These are phyloP conservation scores for Hortiboletus flavorubellus DNA, from an alignment of 768 basidiomycete species.

Conservation along the genomic window DNA sequence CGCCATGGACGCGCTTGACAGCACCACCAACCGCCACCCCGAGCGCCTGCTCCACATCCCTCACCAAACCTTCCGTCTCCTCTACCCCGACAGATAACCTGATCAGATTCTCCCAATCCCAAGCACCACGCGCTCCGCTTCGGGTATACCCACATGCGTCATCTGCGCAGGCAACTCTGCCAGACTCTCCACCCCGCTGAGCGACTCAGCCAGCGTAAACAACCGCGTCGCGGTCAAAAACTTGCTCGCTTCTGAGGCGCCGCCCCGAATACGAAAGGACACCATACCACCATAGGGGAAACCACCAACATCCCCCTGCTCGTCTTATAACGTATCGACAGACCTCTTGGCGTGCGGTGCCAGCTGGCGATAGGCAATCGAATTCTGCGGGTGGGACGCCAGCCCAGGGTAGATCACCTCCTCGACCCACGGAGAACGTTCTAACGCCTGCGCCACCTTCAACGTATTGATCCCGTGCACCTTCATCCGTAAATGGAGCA, in stretches of 20 bases:
- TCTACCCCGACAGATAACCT: conserved; percentile 87
- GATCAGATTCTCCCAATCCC: conserved; percentile 80
- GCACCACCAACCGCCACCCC: conserved; percentile 11
- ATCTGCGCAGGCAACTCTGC: conserved; percentile 85
- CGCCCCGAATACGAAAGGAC: conserved; percentile 57
- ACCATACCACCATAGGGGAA: conserved; percentile 94
- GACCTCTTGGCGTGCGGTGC: conserved; percentile 69
- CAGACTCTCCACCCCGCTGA: conserved; percentile 91
- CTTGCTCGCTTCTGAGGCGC: conserved; percentile 50
- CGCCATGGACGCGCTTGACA: neutral
- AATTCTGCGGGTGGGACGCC: conserved; percentile 59
- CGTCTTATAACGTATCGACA: conserved; percentile 38
- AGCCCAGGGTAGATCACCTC: conserved; percentile 88
- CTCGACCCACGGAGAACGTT: conserved; percentile 56
- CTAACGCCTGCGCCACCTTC: conserved; percentile 61
- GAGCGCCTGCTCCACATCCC: conserved; percentile 28
- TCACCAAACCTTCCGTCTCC: conserved; percentile 76
- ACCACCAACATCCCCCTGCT: conserved; percentile 39
- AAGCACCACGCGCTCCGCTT: conserved; percentile 57
- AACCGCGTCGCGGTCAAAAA: conserved; percentile 66
- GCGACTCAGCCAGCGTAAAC: conserved; percentile 81
- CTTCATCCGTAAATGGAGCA: conserved; percentile 83
- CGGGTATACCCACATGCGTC: conserved; percentile 82
- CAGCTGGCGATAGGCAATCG: conserved; percentile 58
- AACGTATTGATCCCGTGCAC: conserved; percentile 85